Base-by-base conservation (phyloP, 2,329 filamentous ascomycete genomes). In the Conoideocrella luteorostrata region DNA sequence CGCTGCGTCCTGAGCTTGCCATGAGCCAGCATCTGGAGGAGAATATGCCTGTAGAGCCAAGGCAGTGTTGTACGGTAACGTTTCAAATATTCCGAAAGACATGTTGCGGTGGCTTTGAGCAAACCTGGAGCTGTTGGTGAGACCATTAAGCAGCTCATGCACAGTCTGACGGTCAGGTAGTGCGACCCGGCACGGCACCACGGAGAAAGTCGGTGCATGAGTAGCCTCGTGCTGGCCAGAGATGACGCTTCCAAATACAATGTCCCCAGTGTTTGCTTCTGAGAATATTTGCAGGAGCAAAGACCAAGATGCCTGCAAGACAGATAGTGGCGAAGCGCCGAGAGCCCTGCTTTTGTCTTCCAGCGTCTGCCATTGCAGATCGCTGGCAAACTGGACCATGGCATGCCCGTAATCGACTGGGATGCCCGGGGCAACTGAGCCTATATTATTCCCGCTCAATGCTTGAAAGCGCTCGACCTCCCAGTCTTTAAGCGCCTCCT, bases 231-330 rank as follows among this genome's bases (percentile, higher is more conserved):
- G 47, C 26, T 58, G 50, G 13, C 57, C 61, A 18, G 62, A 63
- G 3, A 63, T 42, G 4, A 64, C 57, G 40, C 56, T 65, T 15
- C 60, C 61, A 44, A 65, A 60, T 2, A 56, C 52, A 2, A 65
- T 49, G 28, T 65, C 63, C 12, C 54, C 55, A 6, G 61, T 60
- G 15, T 57, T 53, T 9, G 56, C 54, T 21, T 59, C 61, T 13
- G 56, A 58, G 43, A 63, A 64, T 20, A 55, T 43, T 4, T 56
- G 41, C 1, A 66, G 43, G n/a, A 66, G 48, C 6, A 58, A 52
- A 3, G 55, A 54, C 63, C 62, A 66, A 17, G 62, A 56, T 12
- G 62, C 61, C 38, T 66, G 64, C 7, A 65, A 50, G 4, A 63
- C 52, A 1, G 62, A 55, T 22, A 64, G 49, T 3, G 62, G 62